Conservation (phyloP, 441 rosid genomes). For the Croton setiger region DNA sequence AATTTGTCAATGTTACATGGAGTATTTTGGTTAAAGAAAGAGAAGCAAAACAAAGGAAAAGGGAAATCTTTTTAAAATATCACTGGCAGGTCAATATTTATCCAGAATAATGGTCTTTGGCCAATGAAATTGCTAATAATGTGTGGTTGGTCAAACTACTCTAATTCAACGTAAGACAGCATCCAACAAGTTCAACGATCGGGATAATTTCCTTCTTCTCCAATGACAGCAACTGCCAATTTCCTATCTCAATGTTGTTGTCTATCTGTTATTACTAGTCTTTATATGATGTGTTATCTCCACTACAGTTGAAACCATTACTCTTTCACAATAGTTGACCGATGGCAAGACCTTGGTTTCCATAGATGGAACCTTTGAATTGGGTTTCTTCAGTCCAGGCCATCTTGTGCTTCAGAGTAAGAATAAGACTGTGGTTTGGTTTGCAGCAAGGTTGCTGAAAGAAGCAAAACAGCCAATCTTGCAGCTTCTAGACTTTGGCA, state of each 20-base stretch:
- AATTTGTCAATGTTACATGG: constrained; percentile 18
- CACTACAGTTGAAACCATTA: constrained; percentile 6
- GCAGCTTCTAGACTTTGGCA: constrained; percentile 30
- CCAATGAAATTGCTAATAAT: not conserved
- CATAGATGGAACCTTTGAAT: constrained; percentile 24
- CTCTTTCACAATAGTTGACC: constrained; percentile 14
- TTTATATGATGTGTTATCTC: not conserved
- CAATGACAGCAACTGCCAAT: not conserved
- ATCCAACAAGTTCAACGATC: no score
- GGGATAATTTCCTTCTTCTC: no score
- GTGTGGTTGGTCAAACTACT: not conserved
- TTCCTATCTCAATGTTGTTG: not conserved
- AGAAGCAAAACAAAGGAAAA: no score
- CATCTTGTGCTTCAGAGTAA: constrained; percentile 20
- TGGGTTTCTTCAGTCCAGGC: constrained; percentile 34
- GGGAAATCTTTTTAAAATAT: no score
- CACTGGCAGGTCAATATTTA: not conserved
- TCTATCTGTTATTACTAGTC: no score
- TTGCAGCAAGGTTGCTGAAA: constrained; percentile 18
- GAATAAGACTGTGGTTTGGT: constrained; percentile 28
- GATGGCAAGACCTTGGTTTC: constrained; percentile 28
- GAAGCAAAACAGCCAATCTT: constrained; percentile 11
- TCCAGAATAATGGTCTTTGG: not conserved
- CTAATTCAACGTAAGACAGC: not conserved
- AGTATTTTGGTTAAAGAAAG: no score